Base-by-base conservation (phyloP, 805 yeast genomes). In the Barnettozyma populi region DNA sequence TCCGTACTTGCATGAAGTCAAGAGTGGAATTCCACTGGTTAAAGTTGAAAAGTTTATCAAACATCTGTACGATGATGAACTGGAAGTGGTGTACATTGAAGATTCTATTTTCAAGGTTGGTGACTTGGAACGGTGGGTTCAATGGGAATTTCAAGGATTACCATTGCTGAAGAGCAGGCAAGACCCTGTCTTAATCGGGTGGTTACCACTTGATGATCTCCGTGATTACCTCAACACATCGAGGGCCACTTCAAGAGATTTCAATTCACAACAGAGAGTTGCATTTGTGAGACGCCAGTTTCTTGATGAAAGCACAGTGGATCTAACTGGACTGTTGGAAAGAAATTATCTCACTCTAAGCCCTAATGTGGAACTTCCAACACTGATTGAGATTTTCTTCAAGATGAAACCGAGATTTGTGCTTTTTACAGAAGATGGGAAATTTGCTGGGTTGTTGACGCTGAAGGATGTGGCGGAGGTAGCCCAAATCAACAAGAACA, bases 1-100 rank as follows among this genome's bases (percentile, higher is more conserved):
- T 43, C 77, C 78, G 1, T 74, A 69, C 45, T 57, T 78, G 23
- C 65, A 73, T 27, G 70, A 71, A 27, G 57, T 69, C 10, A 73
- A 69, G 21, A 60, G 55, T 1, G 66, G 73, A 7, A 53, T 76
- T 11, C 74, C 81, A 2, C 61, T 68, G 21, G 54, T 65, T 1
- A 56, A 58, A 4, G 67, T 70, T 13, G 55, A 58, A 0, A 64
- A 64, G 31, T 51, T 72, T 7, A 66, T 76, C 71, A 68, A 62
- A n/a, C 53, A 61, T 1, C 23, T 53, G 3, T 61, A 61, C 1
- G 59, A 63, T 2, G 48, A 69, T 13, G 58, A 54, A 2, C 59
- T 65, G 13, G 38, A 43, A 8, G 56, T 47, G 3, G 41, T 75
- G 0, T 63, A 67, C 31, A 55, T 62, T 13, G 68, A 69, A 24